A percentile compares a stretch with the other conserved stretches of the same genome.
Evolutionary conservation across 2,329 filamentous ascomycete species (phyloP).

Genomic region (Chaetomiaceae sp.): DNA sequence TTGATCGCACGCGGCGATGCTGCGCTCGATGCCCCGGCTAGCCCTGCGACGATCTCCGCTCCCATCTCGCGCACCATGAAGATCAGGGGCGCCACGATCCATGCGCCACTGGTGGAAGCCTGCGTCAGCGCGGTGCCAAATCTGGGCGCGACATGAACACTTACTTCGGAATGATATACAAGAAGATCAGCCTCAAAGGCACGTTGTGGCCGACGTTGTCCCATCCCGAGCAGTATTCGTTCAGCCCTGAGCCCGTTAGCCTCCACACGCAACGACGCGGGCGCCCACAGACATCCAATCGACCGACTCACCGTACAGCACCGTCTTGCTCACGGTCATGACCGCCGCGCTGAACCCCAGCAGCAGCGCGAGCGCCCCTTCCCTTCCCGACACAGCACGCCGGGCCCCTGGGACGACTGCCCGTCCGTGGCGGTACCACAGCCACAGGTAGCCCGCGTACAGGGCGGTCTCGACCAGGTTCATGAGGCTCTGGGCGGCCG

Average conservation of each 20-base stretch:
- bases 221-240: constrained; percentile 51
- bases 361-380: constrained; percentile 40
- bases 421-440: constrained; percentile 26
- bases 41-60: constrained; percentile 41
- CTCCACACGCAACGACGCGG: not conserved
- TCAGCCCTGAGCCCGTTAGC: constrained; percentile 39
- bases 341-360: constrained; percentile 48
- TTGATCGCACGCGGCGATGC: not conserved
- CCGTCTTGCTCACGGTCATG: constrained; percentile 58
- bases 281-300: not conserved
- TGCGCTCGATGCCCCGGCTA: constrained; percentile 32
- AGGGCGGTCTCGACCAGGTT: constrained; percentile 33
- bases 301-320: constrained; percentile 49
- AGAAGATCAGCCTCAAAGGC: constrained; percentile 36
- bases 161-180: constrained; percentile 57
- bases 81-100: constrained; percentile 48
- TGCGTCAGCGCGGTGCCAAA: not conserved
- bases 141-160: constrained; percentile 22
- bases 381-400: constrained; percentile 36
- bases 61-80: constrained; percentile 45
- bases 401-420: constrained; percentile 16
- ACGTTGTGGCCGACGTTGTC: constrained; percentile 53
- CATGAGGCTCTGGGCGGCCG: constrained; percentile 60
- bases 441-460: constrained; percentile 30
- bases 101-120: constrained; percentile 39